phyloP scores from a whole-genome alignment of 2,329 filamentous ascomycete species.

The Monilinia fructigena region DNA sequence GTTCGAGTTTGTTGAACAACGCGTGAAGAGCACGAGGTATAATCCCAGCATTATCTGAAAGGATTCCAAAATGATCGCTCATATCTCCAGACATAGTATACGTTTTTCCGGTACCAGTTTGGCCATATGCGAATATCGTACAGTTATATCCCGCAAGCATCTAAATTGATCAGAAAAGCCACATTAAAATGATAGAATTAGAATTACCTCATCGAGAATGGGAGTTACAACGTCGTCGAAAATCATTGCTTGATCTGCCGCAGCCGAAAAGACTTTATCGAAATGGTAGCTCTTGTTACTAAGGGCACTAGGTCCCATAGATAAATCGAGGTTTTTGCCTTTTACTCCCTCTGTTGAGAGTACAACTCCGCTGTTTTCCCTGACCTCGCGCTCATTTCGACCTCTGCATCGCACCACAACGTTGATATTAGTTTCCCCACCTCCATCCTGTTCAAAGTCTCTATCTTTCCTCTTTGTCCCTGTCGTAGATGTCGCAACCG shows the following conservation, averaged over 20 bases:
- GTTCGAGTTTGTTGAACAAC: conserved; percentile 80
- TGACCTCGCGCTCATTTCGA: conserved; percentile 86
- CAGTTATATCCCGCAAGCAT: conserved; percentile 95
- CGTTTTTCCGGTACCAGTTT: conserved; percentile 97
- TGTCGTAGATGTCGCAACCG: conserved; percentile 50
- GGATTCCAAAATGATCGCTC: conserved; percentile 77
- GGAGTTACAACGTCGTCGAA: conserved; percentile 95
- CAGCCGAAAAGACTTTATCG: conserved; percentile 94
- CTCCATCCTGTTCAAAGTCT: conserved; percentile 71
- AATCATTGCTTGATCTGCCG: conserved; percentile 88
- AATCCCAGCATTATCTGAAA: conserved; percentile 91
- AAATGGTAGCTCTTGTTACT: conserved; percentile 97
- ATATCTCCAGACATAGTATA: conserved; percentile 99
- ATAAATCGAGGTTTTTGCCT: conserved; percentile 78
- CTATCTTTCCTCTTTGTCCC: conserved; percentile 82
- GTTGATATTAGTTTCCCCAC: conserved; percentile 93
- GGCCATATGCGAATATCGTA: conserved; percentile 97
- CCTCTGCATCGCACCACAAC: conserved; percentile 94
- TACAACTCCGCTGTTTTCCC: conserved; percentile 92
- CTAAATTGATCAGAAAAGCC: conserved; percentile 46
- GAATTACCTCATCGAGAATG: conserved; percentile 80
- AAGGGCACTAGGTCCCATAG: conserved; percentile 87
- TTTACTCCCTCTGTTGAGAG: conserved; percentile 85
- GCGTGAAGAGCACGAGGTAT: conserved; percentile 87
- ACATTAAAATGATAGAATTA: conserved; percentile 2